A percentile compares a stretch with the other conserved stretches of the same genome.
phyloP scores from a whole-genome alignment of 148 eudicot species.

The Rheum nobile region DNA sequence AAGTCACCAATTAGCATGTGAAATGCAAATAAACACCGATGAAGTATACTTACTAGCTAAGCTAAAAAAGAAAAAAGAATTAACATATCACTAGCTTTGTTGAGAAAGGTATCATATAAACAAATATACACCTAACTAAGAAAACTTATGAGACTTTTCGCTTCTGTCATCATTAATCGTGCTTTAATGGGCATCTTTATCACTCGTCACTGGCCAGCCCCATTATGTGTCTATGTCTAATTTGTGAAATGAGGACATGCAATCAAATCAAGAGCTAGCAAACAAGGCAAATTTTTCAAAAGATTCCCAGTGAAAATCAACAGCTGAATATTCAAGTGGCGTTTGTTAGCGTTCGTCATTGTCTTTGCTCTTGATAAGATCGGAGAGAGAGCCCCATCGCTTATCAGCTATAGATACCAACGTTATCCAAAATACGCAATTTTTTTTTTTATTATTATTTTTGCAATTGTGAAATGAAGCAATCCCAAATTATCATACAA shows the following conservation, averaged over 20 bases:
- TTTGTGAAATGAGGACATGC: neutral
- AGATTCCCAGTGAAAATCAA: neutral
- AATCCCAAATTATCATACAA: too few relatives aligned
- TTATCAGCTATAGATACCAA: too few relatives aligned
- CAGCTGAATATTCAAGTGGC: neutral
- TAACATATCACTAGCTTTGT: neutral
- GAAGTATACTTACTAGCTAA: too few relatives aligned
- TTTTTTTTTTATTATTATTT: too few relatives aligned
- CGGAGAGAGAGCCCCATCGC: too few relatives aligned
- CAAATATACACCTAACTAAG: neutral
- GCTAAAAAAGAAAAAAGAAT: too few relatives aligned
- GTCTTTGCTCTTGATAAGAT: too few relatives aligned
- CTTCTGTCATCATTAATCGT: neutral
- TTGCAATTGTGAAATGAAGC: too few relatives aligned
- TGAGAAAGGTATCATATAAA: neutral
- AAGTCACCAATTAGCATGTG: too few relatives aligned
- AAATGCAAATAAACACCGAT: neutral
- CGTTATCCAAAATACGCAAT: too few relatives aligned
- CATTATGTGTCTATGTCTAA: neutral
- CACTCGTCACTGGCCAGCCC: neutral
- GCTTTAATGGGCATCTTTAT: neutral
- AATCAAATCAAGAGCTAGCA: neutral
- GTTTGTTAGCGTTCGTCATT: too few relatives aligned
- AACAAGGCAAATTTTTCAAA: neutral
- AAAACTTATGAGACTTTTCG: neutral